Conservation (phyloP, 805 yeast genomes). For the Myxozyma neglecta region DNA sequence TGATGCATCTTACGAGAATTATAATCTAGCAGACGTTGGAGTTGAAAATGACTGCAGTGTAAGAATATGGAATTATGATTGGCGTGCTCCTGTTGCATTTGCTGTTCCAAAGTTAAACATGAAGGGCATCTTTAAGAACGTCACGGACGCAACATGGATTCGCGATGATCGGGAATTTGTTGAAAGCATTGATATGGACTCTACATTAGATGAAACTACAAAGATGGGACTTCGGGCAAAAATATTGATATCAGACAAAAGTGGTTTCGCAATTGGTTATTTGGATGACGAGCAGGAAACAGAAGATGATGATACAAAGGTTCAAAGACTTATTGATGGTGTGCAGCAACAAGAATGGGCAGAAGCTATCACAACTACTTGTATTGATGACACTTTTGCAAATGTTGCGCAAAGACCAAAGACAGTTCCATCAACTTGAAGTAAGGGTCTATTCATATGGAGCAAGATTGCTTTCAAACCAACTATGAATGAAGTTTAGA, state of each 20-base stretch:
- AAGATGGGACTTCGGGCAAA: not conserved
- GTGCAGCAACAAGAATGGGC: conserved; percentile 33
- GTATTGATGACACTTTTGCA: conserved; percentile 27
- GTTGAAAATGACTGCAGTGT: conserved; percentile 17
- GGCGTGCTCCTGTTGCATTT: conserved; percentile 22
- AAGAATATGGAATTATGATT: conserved; percentile 24
- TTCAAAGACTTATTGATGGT: conserved; percentile 29
- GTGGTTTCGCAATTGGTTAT: conserved; percentile 18
- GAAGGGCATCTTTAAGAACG: conserved; percentile 3
- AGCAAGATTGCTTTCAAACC: not conserved
- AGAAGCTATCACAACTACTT: conserved; percentile 9
- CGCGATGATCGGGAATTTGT: not conserved
- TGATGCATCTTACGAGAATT: conserved; percentile 19
- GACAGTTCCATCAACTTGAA: not conserved
- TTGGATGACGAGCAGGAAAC: conserved; percentile 28
- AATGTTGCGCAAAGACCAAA: not conserved
- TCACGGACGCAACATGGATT: conserved; percentile 18
- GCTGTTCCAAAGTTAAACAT: conserved; percentile 9
- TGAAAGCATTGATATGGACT: not conserved
- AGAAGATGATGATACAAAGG: conserved; percentile 29
- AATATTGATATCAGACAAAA: conserved; percentile 12
- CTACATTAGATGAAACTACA: not conserved
- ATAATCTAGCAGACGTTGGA: conserved; percentile 15
- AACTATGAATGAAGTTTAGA: too few species aligned
- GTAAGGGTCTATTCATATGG: too few species aligned